phyloP scores from a whole-genome alignment of 1,139 yeast species.

The Tardiomyces blankii region DNA sequence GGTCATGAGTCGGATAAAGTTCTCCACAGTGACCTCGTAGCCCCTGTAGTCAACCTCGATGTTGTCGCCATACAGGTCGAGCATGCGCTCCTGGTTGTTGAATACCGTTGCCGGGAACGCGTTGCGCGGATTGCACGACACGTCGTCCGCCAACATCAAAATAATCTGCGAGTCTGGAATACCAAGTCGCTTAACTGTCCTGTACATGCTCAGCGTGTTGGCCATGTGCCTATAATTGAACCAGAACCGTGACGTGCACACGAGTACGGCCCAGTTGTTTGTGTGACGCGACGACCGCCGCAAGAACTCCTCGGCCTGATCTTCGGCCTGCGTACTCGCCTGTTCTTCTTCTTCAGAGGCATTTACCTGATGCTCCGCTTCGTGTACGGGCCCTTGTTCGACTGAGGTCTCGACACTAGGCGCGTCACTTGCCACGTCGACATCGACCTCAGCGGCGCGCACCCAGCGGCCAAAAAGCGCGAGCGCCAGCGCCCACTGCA shows the following conservation, averaged over 20 bases:
- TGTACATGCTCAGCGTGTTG: constrained; percentile 82
- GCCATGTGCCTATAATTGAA: constrained; percentile 94
- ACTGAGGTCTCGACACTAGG: no score
- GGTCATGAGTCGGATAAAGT: constrained; percentile 76
- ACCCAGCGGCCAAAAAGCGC: constrained; percentile 1
- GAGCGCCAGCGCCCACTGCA: constrained; percentile 2
- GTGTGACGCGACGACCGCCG: constrained; percentile 11
- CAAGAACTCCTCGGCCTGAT: not conserved
- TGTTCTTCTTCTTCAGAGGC: no score
- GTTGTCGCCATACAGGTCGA: constrained; percentile 87
- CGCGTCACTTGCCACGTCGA: no score
- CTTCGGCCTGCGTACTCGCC: not conserved
- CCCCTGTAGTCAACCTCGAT: constrained; percentile 97
- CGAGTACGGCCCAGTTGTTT: constrained; percentile 59
- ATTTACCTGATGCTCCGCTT: no score
- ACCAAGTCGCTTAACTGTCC: constrained; percentile 91
- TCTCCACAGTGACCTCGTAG: constrained; percentile 95
- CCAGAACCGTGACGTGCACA: constrained; percentile 96
- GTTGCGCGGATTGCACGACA: constrained; percentile 93
- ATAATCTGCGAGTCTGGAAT: constrained; percentile 97
- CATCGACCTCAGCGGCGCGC: not conserved
- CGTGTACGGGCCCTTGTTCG: no score
- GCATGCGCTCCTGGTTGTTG: constrained; percentile 87
- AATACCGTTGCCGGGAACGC: constrained; percentile 94
- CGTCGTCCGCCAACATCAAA: constrained; percentile 90